phyloP scores from a whole-genome alignment of 768 basidiomycete genomes.

The Boletales sp. region DNA sequence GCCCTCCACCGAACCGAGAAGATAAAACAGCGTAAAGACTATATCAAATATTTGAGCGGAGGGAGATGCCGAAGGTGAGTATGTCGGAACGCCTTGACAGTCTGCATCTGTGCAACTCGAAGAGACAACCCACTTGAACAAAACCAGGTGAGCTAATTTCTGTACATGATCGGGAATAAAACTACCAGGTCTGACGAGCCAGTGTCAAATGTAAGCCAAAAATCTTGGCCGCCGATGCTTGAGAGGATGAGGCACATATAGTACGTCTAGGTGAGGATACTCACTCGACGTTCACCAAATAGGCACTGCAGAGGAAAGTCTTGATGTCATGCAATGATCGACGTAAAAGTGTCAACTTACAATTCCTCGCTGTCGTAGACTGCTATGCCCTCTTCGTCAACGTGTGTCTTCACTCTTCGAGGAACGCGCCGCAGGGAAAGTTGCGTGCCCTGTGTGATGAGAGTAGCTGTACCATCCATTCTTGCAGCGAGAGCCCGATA shows the following conservation, averaged over 20 bases:
- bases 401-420: slow-evolving; percentile 13
- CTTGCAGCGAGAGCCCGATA: background rate
- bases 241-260: slow-evolving; percentile 1
- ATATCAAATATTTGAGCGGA: slow-evolving; percentile 30
- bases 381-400: slow-evolving; percentile 19
- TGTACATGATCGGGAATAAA: background rate
- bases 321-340: background rate
- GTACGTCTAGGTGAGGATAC: background rate
- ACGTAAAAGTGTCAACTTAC: slow-evolving; percentile 22
- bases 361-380: slow-evolving; percentile 33
- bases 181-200: slow-evolving; percentile 55
- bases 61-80: slow-evolving; percentile 30
- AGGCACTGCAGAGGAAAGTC: slow-evolving; percentile 29
- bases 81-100: slow-evolving; percentile 43
- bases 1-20: slow-evolving; percentile 53
- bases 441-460: slow-evolving; percentile 21
- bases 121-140: slow-evolving; percentile 50
- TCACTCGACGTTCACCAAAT: slow-evolving; percentile 38
- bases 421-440: slow-evolving; percentile 23
- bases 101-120: slow-evolving; percentile 42
- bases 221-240: slow-evolving; percentile 42
- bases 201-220: slow-evolving; percentile 50
- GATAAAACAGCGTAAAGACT: slow-evolving; percentile 46
- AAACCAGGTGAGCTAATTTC: slow-evolving; percentile 2
- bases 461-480: slow-evolving; percentile 13